phyloP scores from a whole-genome alignment of 2,329 filamentous ascomycete genomes.

The Sarocladium brachiariae region DNA sequence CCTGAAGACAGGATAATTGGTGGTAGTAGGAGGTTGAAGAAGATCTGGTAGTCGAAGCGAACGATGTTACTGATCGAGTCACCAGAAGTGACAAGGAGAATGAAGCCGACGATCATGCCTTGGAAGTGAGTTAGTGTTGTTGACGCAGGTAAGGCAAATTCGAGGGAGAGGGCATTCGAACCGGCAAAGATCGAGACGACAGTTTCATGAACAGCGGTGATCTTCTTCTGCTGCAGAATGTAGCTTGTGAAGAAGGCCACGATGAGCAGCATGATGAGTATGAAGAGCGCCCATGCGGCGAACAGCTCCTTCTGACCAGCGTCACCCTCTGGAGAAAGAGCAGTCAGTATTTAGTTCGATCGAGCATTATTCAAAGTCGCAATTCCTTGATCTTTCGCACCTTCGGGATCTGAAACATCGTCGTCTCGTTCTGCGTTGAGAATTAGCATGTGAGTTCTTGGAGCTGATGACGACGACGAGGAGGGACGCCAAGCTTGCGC shows the following conservation, averaged over 20 bases:
- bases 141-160: not conserved
- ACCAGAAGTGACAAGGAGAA: conserved; percentile 74
- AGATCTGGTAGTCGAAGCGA: conserved; percentile 98
- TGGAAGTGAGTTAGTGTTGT: not conserved
- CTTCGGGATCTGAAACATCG: conserved; percentile 28
- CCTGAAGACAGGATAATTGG: conserved; percentile 96
- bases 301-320: conserved; percentile 89
- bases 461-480: not conserved
- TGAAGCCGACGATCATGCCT: conserved; percentile 94
- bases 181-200: conserved; percentile 97
- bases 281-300: conserved; percentile 95
- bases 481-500: not conserved
- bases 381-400: conserved; percentile 18
- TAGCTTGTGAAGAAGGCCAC: conserved; percentile 95
- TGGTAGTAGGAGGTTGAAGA: conserved; percentile 97
- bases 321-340: conserved; percentile 64
- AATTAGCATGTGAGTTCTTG: not conserved
- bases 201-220: conserved; percentile 95
- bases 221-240: conserved; percentile 90
- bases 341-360: too few relatives aligned
- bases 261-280: conserved; percentile 90
- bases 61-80: conserved; percentile 84
- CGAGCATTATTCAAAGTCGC: too few relatives aligned
- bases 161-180: conserved; percentile 24
- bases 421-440: conserved; percentile 19